Conservation (phyloP, 768 basidiomycete genomes). For the Serendipita vermifera region DNA sequence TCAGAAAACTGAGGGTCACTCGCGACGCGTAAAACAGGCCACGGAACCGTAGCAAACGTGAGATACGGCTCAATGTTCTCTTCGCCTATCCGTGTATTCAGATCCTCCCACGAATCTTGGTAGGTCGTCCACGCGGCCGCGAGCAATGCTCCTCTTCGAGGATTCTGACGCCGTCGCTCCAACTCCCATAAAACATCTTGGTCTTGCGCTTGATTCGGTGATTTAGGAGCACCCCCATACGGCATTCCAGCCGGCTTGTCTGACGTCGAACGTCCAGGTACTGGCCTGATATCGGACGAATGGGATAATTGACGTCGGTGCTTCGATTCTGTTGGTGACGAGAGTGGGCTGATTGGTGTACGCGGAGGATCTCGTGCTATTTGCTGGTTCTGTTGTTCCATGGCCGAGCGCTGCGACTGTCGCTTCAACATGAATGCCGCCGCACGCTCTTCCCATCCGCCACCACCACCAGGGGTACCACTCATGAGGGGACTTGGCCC, state of each 20-base stretch:
- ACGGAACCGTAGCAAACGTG: constrained; percentile 4
- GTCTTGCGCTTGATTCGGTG: background rate
- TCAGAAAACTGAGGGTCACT: background rate
- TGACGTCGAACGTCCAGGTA: background rate
- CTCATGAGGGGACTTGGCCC: too few relatives aligned
- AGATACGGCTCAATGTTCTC: background rate
- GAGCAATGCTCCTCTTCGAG: background rate
- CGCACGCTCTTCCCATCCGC: constrained; percentile 8
- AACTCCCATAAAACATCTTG: background rate
- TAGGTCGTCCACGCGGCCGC: background rate
- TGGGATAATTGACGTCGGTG: too few relatives aligned
- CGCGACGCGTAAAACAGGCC: background rate
- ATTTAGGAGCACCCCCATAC: too few relatives aligned
- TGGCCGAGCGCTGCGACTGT: constrained; percentile 1
- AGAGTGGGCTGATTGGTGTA: background rate
- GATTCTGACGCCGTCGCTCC: background rate
- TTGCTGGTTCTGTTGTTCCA: background rate
- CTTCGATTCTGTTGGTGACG: background rate
- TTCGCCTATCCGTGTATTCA: background rate
- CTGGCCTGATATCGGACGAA: background rate
- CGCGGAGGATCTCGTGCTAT: background rate
- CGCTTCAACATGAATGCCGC: constrained; percentile 6
- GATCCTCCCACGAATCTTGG: background rate
- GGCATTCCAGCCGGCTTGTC: too few relatives aligned
- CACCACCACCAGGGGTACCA: background rate